Conservation (phyloP, 495 filamentous ascomycete genomes). For the Lophium mytilinum region DNA sequence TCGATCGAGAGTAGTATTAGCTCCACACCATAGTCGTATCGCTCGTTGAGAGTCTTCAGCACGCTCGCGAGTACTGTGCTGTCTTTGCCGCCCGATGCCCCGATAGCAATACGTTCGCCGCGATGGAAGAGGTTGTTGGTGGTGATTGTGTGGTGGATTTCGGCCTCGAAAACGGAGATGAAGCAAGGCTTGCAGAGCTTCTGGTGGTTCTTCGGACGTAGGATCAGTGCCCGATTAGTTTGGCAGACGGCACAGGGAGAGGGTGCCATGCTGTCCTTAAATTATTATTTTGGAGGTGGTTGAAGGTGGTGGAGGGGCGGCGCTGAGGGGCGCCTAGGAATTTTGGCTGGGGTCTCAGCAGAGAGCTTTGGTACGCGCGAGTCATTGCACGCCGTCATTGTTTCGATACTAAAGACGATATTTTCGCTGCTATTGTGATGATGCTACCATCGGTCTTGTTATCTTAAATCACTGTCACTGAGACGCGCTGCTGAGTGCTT, state of each 20-base stretch:
- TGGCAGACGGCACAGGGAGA: slow-evolving; percentile 67
- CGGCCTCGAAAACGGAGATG: slow-evolving; percentile 75
- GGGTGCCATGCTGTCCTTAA: slow-evolving; percentile 41
- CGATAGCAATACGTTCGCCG: slow-evolving; percentile 87
- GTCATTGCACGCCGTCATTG: not conserved
- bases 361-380: not conserved
- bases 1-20: slow-evolving; percentile 86
- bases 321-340: no score
- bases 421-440: no score
- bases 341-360: no score
- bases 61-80: slow-evolving; percentile 93
- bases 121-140: slow-evolving; percentile 66
- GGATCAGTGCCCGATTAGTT: slow-evolving; percentile 70
- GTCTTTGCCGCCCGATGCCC: slow-evolving; percentile 95
- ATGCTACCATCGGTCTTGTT: no score
- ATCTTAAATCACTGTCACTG: no score
- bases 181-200: slow-evolving; percentile 91
- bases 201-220: slow-evolving; percentile 85
- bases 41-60: slow-evolving; percentile 86
- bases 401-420: no score
- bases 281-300: no score
- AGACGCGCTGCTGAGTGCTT: no score
- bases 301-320: no score
- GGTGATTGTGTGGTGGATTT: slow-evolving; percentile 88
- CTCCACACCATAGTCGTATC: slow-evolving; percentile 78